Percentiles rank a stretch among this genome's conserved stretches.
Conservation (phyloP, 805 yeast species). For the Sporopachydermia lactativora region DNA sequence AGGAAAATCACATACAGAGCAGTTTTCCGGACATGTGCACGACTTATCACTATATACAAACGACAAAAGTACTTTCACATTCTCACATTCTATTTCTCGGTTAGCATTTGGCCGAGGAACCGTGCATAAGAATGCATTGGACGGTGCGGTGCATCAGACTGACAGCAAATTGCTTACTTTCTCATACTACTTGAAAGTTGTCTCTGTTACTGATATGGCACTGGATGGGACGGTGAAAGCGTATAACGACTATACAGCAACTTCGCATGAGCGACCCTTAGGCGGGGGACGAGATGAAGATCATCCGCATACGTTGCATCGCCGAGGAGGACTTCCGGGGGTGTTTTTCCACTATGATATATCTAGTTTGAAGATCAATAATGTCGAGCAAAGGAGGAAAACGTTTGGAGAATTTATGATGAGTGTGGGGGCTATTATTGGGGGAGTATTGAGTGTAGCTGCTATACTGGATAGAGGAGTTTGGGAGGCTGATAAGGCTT, state of each 20-base stretch:
- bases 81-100: constrained; percentile 68
- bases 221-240: constrained; percentile 40
- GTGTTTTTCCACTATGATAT: constrained; percentile 80
- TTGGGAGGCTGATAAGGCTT: constrained; percentile 74
- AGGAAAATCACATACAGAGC: constrained; percentile 55
- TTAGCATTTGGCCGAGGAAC: constrained; percentile 68
- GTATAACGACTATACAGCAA: constrained; percentile 84
- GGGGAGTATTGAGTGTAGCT: constrained; percentile 89
- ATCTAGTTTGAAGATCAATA: constrained; percentile 83
- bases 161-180: constrained; percentile 46
- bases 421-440: constrained; percentile 77
- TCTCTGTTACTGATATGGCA: constrained; percentile 74
- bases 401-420: constrained; percentile 74
- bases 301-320: constrained; percentile 74
- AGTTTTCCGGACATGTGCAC: constrained; percentile 55
- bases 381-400: constrained; percentile 48
- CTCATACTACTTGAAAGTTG: constrained; percentile 78
- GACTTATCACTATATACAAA: constrained; percentile 55
- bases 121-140: constrained; percentile 18
- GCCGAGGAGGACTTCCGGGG: constrained; percentile 85
- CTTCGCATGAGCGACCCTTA: constrained; percentile 77
- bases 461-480: constrained; percentile 78
- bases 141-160: constrained; percentile 18
- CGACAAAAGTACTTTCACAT: constrained; percentile 31
- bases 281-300: constrained; percentile 82